A percentile compares a stretch with the other conserved stretches of the same genome.
Evolutionary conservation across 2,329 filamentous ascomycete species (phyloP).

Genomic region (Aotearoamyces nothofagi): DNA sequence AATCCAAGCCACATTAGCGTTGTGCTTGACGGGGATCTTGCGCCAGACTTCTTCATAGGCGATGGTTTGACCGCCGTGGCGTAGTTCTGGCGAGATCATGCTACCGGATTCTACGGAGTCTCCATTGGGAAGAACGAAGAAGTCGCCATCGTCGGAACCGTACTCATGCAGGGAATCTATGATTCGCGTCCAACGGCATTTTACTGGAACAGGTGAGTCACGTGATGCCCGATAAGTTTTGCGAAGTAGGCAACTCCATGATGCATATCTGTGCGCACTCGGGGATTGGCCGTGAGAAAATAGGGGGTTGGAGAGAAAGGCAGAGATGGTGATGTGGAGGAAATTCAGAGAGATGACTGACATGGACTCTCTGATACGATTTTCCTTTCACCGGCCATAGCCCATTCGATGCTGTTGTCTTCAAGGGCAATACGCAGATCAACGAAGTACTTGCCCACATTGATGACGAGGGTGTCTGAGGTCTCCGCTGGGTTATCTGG

Average conservation of each 20-base stretch:
- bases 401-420: slow-evolving; percentile 24
- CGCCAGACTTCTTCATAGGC: slow-evolving; percentile 11
- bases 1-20: slow-evolving; percentile 7
- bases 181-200: slow-evolving; percentile 23
- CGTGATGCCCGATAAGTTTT: too few relatives aligned
- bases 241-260: too few relatives aligned
- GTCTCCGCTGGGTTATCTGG: slow-evolving; percentile 24
- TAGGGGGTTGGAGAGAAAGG: too few relatives aligned
- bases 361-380: slow-evolving; percentile 21
- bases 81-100: slow-evolving; percentile 24
- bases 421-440: slow-evolving; percentile 25
- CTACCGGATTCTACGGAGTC: slow-evolving; percentile 23
- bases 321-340: too few relatives aligned
- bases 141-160: slow-evolving; percentile 23
- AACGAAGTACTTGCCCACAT: slow-evolving; percentile 26
- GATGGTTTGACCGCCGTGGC: slow-evolving; percentile 16
- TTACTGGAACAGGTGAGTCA: slow-evolving; percentile 10
- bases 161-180: slow-evolving; percentile 22
- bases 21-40: slow-evolving; percentile 1
- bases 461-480: slow-evolving; percentile 27
- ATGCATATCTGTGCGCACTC: background rate
- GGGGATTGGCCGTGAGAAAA: too few relatives aligned
- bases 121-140: slow-evolving; percentile 22
- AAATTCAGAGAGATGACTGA: slow-evolving; percentile 11
- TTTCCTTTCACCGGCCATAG: slow-evolving; percentile 24